Base-by-base conservation (phyloP, 257 asterid species). In the Solanum neorickii region DNA sequence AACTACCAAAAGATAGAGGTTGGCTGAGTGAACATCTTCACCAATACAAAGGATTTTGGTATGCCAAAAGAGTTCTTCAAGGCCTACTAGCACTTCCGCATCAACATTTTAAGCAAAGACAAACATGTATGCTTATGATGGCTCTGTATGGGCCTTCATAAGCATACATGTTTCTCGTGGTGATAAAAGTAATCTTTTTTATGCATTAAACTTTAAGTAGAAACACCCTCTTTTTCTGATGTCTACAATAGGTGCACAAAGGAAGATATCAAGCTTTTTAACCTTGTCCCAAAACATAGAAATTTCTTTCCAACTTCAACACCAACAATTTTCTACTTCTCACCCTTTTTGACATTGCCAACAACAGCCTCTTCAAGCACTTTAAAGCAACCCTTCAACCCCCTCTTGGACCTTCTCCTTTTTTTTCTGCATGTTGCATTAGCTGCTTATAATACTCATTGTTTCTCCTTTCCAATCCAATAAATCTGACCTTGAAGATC, bases 401-500 rank as follows among this genome's bases (percentile, higher is more conserved):
- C 56, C 86, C 23, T 83, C 62, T 83, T 86, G 31, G 76, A 87
- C 84, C 88, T 90, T 35, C 86, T 87, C 85, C 88, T 90, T 89
- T 59, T 88, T 86, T 91, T 59, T 91, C 95, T 44, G 91, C 90
- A 33, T 86, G 92, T 62, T 92, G 89, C 86, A 92, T 90, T 23
- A 96, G 94, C 82, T 92, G 92, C 49, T 93, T 97, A 18, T 92
- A 94, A 31, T 95, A 95, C 87, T 95, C 98, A 88, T 93, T 93
- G 89, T 95, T 97, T 92, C 95, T 92, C 93, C 90, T 93, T 93
- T 97, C 99, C 92, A 94, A 72, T 56, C 95, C 95, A 15, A 15
- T 93, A 84, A 42, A 97, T 93, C 91, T 95, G 99, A 65, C 94
- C 95, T 65, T 96, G 98, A 12, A 96, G 97, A 90, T 97, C 99